These are phyloP conservation scores for Cladorrhinum samala DNA, from an alignment of 495 filamentous ascomycete genomes.

Conservation along the genomic window DNA sequence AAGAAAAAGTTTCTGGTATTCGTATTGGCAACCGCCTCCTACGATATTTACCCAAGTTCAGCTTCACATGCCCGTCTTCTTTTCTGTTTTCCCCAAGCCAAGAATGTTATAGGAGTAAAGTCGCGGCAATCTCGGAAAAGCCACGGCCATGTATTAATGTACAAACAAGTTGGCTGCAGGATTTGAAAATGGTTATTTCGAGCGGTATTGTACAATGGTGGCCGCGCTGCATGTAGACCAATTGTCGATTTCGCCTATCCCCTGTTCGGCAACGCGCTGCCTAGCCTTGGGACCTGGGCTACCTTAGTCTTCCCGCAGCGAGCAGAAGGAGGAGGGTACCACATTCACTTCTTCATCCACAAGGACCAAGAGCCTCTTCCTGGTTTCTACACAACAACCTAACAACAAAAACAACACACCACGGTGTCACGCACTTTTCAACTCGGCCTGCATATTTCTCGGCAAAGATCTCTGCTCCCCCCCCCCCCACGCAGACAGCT, in stretches of 20 bases:
- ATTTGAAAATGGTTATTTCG: too few relatives aligned
- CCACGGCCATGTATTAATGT: too few relatives aligned
- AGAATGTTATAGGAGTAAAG: too few relatives aligned
- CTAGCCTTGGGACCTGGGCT: not conserved
- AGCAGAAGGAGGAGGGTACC: not conserved
- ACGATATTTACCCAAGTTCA: too few relatives aligned
- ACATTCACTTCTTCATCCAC: too few relatives aligned
- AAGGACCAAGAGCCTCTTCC: too few relatives aligned
- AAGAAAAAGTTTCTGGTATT: slow-evolving; percentile 4
- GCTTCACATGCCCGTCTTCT: too few relatives aligned
- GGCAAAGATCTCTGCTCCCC: slow-evolving; percentile 17
- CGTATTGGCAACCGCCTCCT: not conserved
- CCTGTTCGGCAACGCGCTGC: slow-evolving; percentile 8
- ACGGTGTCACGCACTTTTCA: not conserved
- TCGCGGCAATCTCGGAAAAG: too few relatives aligned
- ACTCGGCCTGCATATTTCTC: slow-evolving; percentile 5
- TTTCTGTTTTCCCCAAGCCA: too few relatives aligned
- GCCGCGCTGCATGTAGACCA: not conserved
- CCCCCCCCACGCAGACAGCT: slow-evolving; percentile 12
- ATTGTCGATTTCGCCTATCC: slow-evolving; percentile 8
- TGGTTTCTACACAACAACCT: slow-evolving; percentile 1
- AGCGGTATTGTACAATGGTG: too few relatives aligned
- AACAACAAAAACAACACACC: not conserved
- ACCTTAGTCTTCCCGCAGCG: slow-evolving; percentile 14
- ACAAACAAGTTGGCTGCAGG: too few relatives aligned